Evolutionary conservation across 1,139 yeast genomes (phyloP).

Genomic region (Suhomyces taliae): DNA sequence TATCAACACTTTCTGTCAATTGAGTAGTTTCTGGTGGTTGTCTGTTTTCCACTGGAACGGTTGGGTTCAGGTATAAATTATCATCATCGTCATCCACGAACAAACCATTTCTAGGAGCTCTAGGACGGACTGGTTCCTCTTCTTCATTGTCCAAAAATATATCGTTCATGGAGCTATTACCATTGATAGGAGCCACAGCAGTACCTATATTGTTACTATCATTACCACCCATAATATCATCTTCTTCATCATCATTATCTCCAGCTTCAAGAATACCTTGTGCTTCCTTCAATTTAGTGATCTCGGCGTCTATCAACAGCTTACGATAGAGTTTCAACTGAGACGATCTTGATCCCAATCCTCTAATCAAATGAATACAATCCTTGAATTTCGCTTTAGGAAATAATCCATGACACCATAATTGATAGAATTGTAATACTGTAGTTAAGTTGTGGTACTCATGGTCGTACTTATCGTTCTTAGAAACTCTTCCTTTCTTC

Average conservation of each 20-base stretch:
- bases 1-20: neutral
- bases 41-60: neutral
- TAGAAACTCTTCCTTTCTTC: constrained; percentile 9
- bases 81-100: constrained; percentile 34
- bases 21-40: neutral
- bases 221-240: constrained; percentile 1
- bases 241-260: constrained; percentile 10
- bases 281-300: constrained; percentile 32
- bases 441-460: constrained; percentile 44
- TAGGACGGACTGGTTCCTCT: constrained; percentile 25
- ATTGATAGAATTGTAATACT: constrained; percentile 66
- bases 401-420: constrained; percentile 82
- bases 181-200: neutral
- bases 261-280: constrained; percentile 31
- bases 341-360: constrained; percentile 34
- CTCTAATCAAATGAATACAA: constrained; percentile 41
- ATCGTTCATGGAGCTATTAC: constrained; percentile 3
- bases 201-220: neutral
- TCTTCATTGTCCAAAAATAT: constrained; percentile 11
- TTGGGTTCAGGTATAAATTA: constrained; percentile 11
- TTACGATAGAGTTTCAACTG: constrained; percentile 37
- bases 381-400: constrained; percentile 79
- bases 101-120: constrained; percentile 20
- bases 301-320: constrained; percentile 36
- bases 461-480: constrained; percentile 33